These are phyloP conservation scores for Coemansia sp. DNA, from an alignment of 192 early-diverging fungal genomes.

Conservation along the genomic window DNA sequence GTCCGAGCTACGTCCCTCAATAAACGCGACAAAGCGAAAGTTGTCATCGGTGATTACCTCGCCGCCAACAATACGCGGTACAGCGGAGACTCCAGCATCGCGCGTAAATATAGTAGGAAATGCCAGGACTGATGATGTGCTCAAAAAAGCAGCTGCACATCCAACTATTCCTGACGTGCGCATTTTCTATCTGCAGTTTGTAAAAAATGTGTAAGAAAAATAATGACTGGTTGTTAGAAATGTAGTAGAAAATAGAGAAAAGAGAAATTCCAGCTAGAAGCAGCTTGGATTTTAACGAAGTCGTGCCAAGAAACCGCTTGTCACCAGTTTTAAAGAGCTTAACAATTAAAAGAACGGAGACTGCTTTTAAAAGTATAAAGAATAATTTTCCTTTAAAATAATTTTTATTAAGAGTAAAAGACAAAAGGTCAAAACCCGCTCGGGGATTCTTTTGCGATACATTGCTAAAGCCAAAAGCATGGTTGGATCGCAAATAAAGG, in stretches of 20 bases:
- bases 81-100: neutral
- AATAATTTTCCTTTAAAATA: neutral
- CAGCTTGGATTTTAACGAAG: neutral
- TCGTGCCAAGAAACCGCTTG: neutral
- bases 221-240: neutral
- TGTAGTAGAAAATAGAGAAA: neutral
- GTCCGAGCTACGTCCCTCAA: constrained; percentile 7
- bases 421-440: neutral
- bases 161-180: neutral
- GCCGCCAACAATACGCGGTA: constrained; percentile 40
- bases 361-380: neutral
- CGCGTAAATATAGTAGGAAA: neutral
- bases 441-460: neutral
- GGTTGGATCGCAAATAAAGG: too few species aligned
- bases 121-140: constrained; percentile 3
- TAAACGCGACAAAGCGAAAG: constrained; percentile 29
- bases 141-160: neutral
- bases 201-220: neutral
- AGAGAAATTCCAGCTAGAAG: neutral
- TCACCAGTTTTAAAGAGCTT: neutral
- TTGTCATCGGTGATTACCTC: constrained; percentile 4
- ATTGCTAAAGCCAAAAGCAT: neutral
- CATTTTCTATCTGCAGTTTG: constrained; percentile 3
- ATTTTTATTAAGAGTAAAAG: neutral
- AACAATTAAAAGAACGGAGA: neutral